These are phyloP conservation scores for Phytophthora lateralis DNA, from an alignment of 352 stramenopile genomes.

Conservation along the genomic window DNA sequence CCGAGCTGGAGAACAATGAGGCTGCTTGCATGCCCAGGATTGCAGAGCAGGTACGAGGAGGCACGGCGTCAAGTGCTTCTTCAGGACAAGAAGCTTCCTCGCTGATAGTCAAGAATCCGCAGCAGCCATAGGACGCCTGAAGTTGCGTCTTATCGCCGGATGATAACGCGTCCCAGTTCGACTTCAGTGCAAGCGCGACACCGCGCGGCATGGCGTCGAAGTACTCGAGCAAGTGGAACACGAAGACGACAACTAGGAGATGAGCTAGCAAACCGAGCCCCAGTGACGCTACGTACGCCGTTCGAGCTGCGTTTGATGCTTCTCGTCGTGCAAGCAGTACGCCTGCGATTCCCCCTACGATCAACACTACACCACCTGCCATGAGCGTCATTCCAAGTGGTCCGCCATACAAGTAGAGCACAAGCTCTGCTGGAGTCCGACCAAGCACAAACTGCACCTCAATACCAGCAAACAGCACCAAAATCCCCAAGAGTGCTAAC, in stretches of 20 bases:
- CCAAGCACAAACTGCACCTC: conserved; percentile 61
- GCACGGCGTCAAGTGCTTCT: conserved; percentile 45
- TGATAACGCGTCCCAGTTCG: conserved; percentile 38
- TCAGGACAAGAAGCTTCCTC: conserved; percentile 51
- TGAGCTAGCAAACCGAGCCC: conserved; percentile 41
- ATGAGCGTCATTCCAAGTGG: conserved; percentile 38
- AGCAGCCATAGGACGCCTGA: conserved; percentile 52
- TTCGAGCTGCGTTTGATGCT: conserved; percentile 36
- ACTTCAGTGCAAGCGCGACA: conserved; percentile 26
- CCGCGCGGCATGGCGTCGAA: conserved; percentile 40
- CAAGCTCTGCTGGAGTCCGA: conserved; percentile 54
- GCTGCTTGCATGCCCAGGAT: conserved; percentile 35
- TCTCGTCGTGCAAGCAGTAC: conserved; percentile 29
- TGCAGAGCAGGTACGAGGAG: conserved; percentile 44
- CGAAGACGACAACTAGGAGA: conserved; percentile 37
- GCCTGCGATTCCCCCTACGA: conserved; percentile 32
- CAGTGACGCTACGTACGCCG: conserved; percentile 37
- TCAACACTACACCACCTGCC: conserved; percentile 29
- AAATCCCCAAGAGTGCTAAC: conserved; percentile 41
- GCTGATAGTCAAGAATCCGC: conserved; percentile 46
- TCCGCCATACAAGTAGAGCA: conserved; percentile 56
- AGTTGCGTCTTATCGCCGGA: conserved; percentile 32
- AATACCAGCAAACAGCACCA: conserved; percentile 54
- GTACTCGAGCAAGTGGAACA: conserved; percentile 49
- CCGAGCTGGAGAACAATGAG: conserved; percentile 42